A percentile compares a stretch with the other conserved stretches of the same genome.
Conservation (phyloP, 768 basidiomycete genomes). For the Tulasnella sp. region DNA sequence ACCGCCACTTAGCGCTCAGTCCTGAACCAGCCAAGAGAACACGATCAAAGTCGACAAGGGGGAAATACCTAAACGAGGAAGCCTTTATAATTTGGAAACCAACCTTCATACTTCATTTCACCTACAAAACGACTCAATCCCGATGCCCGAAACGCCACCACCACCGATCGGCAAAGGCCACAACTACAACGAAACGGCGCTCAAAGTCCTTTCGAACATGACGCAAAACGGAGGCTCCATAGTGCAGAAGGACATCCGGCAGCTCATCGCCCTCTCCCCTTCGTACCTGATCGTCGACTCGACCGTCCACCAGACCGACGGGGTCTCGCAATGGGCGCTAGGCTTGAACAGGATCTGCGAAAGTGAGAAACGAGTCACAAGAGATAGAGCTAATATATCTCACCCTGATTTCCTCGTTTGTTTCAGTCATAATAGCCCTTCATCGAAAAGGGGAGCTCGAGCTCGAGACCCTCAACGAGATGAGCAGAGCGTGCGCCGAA, state of each 20-base stretch:
- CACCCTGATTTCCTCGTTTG: neutral
- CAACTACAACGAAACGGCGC: constrained; percentile 49
- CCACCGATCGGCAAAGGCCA: neutral
- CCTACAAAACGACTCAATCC: neutral
- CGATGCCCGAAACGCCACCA: neutral
- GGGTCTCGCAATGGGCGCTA: constrained; percentile 48
- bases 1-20: no score
- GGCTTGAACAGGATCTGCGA: constrained; percentile 64
- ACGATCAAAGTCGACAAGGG: no score
- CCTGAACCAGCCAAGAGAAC: no score
- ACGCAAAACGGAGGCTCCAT: constrained; percentile 35
- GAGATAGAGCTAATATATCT: no score
- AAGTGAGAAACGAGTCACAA: no score
- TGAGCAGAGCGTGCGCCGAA: constrained; percentile 61
- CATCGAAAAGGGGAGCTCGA: constrained; percentile 57
- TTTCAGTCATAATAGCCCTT: constrained; percentile 40
- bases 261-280: constrained; percentile 56
- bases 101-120: no score
- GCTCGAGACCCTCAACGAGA: constrained; percentile 62
- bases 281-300: constrained; percentile 71
- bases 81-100: no score
- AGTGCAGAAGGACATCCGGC: constrained; percentile 51
- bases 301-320: constrained; percentile 43
- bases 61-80: no score
- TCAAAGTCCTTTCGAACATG: constrained; percentile 42